These are phyloP conservation scores for Phytophthora ramorum DNA, from an alignment of 352 stramenopile species.

Conservation along the genomic window DNA sequence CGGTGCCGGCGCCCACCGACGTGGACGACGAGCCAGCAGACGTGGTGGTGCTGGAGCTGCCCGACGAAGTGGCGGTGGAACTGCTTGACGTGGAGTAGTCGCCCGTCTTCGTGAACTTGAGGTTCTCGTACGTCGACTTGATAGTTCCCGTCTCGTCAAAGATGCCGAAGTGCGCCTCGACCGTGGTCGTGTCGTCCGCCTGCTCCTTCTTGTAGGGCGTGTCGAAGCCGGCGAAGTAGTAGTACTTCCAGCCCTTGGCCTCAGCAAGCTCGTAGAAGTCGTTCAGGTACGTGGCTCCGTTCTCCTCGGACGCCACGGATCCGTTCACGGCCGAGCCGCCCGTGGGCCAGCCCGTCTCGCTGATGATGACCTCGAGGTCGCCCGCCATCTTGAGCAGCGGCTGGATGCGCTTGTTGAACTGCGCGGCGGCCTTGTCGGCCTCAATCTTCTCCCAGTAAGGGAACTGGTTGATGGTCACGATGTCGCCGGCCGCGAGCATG, in stretches of 20 bases:
- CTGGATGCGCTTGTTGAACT: constrained; percentile 83
- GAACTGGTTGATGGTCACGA: constrained; percentile 89
- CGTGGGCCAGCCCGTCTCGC: constrained; percentile 83
- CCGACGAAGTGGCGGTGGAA: constrained; percentile 18
- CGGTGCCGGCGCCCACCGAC: constrained; percentile 31
- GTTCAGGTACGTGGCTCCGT: constrained; percentile 71
- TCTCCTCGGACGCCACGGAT: constrained; percentile 61
- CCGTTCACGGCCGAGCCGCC: constrained; percentile 67
- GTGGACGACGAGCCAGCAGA: constrained; percentile 30
- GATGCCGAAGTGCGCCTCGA: constrained; percentile 84
- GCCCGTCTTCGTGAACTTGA: constrained; percentile 58
- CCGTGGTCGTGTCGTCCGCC: constrained; percentile 48
- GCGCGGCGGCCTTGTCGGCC: constrained; percentile 55
- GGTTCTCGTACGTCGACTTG: constrained; percentile 65
- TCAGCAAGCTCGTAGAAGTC: constrained; percentile 79
- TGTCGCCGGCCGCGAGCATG: constrained; percentile 76
- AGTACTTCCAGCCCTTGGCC: constrained; percentile 82
- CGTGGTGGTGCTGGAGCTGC: constrained; percentile 23
- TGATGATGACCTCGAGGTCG: constrained; percentile 83
- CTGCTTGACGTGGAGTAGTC: constrained; percentile 34
- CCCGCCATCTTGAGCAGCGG: constrained; percentile 67
- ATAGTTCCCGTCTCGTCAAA: constrained; percentile 69
- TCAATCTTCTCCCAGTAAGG: constrained; percentile 84
- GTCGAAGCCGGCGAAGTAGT: constrained; percentile 90
- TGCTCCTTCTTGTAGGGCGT: constrained; percentile 80